phyloP scores from a whole-genome alignment of 1,284 basidiomycete species.

The Tylopilus sp. region DNA sequence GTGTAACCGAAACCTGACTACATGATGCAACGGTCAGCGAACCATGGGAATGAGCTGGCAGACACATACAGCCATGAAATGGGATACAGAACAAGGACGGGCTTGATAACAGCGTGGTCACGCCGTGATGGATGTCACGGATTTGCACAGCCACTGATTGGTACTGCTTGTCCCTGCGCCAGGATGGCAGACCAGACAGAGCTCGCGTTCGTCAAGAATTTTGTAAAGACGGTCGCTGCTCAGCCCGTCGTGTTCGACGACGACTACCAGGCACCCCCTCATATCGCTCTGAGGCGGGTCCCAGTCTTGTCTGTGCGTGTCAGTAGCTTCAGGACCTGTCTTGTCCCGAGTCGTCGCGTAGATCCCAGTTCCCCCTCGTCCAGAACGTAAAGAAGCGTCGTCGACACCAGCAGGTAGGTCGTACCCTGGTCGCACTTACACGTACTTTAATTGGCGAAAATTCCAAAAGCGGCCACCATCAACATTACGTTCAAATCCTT shows the following conservation, averaged over 20 bases:
- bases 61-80: conserved; percentile 28
- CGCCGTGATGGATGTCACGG: conserved; percentile 18
- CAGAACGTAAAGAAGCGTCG: conserved; percentile 42
- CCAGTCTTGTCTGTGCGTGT: conserved; percentile 63
- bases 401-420: conserved; percentile 38
- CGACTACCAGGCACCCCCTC: conserved; percentile 73
- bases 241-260: conserved; percentile 70
- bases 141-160: conserved; percentile 19
- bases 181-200: conserved; percentile 65
- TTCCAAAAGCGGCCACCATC: conserved; percentile 45
- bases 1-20: conserved; percentile 35
- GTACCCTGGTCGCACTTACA: conserved; percentile 1
- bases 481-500: conserved; percentile 81
- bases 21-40: conserved; percentile 15
- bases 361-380: conserved; percentile 58
- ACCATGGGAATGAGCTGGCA: not conserved
- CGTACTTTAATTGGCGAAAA: conserved; percentile 13
- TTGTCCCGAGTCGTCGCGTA: conserved; percentile 26
- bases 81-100: conserved; percentile 2
- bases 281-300: conserved; percentile 70
- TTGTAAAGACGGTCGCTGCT: conserved; percentile 62
- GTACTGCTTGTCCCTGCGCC: not conserved
- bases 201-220: conserved; percentile 67
- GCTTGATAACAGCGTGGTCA: conserved; percentile 24
- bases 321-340: not conserved